A percentile compares a stretch with the other conserved stretches of the same genome.
Conservation (phyloP, 164 flowering plant species). For the Akebia trifoliata region DNA sequence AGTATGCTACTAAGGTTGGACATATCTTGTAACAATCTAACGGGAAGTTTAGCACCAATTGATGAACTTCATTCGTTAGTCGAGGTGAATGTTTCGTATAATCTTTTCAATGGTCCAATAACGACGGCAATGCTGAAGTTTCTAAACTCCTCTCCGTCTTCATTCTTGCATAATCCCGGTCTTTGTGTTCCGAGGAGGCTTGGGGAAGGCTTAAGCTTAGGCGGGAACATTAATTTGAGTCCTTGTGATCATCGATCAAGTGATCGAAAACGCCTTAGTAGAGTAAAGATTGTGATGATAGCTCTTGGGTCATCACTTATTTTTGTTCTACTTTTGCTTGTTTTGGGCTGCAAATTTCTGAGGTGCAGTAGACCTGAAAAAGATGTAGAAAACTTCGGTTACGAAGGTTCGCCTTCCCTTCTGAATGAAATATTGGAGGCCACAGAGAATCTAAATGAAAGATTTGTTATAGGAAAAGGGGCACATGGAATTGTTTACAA, state of each 20-base stretch:
- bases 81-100: slow-evolving; percentile 51
- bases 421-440: slow-evolving; percentile 57
- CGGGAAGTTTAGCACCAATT: slow-evolving; percentile 44
- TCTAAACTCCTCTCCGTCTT: slow-evolving; percentile 34
- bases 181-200: slow-evolving; percentile 42
- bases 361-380: slow-evolving; percentile 16
- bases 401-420: slow-evolving; percentile 40
- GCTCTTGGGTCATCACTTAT: slow-evolving; percentile 36
- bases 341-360: slow-evolving; percentile 17
- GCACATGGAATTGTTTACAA: slow-evolving; percentile 76
- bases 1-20: slow-evolving; percentile 39
- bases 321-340: slow-evolving; percentile 25
- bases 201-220: slow-evolving; percentile 20
- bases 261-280: slow-evolving; percentile 18
- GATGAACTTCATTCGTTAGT: slow-evolving; percentile 26
- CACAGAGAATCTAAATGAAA: slow-evolving; percentile 51
- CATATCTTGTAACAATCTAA: slow-evolving; percentile 57
- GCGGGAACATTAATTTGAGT: background rate
- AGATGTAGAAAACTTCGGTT: slow-evolving; percentile 21
- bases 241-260: slow-evolving; percentile 12
- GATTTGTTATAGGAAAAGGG: slow-evolving; percentile 63
- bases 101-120: slow-evolving; percentile 52
- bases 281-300: slow-evolving; percentile 31
- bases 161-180: slow-evolving; percentile 53
- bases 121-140: slow-evolving; percentile 39